Evolutionary conservation across 2,329 filamentous ascomycete species (phyloP).

Genomic region (Coniochaeta sp.): DNA sequence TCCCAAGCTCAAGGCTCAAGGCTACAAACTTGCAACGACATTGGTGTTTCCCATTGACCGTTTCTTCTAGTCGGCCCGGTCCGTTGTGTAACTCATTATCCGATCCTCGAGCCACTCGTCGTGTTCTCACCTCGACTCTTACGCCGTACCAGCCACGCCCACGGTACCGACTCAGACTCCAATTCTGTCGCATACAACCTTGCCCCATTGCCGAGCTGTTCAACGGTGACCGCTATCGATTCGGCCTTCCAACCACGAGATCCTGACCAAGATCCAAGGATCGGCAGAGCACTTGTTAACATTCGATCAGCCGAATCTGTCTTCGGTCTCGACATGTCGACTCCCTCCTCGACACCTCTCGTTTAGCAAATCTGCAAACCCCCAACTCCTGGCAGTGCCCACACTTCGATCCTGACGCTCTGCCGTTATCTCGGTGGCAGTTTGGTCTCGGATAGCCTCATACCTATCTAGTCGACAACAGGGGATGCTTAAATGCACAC

Average conservation of each 20-base stretch:
- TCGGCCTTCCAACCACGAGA: background rate
- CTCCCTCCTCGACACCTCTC: background rate
- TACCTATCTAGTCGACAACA: background rate
- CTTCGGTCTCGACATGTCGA: background rate
- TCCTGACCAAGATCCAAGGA: background rate
- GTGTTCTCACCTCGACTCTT: background rate
- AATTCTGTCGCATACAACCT: background rate
- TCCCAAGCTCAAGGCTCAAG: too few species aligned
- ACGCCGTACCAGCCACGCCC: background rate
- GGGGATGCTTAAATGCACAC: background rate
- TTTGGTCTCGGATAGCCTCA: background rate
- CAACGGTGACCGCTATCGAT: background rate
- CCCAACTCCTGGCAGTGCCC: background rate
- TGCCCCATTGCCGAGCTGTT: background rate
- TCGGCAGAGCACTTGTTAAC: background rate
- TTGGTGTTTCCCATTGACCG: too few species aligned
- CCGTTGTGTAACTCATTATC: too few species aligned
- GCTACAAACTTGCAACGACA: too few species aligned
- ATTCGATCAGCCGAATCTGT: background rate
- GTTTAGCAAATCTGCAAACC: background rate
- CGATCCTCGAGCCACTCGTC: too few species aligned
- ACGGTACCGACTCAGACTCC: background rate
- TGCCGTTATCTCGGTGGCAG: background rate
- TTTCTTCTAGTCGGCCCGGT: too few species aligned
- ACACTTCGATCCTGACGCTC: background rate